Percentiles rank a stretch among this genome's conserved stretches.
These are phyloP conservation scores for Davidsoniella neocaledoniae DNA, from an alignment of 2,329 filamentous ascomycete genomes.

Conservation along the genomic window DNA sequence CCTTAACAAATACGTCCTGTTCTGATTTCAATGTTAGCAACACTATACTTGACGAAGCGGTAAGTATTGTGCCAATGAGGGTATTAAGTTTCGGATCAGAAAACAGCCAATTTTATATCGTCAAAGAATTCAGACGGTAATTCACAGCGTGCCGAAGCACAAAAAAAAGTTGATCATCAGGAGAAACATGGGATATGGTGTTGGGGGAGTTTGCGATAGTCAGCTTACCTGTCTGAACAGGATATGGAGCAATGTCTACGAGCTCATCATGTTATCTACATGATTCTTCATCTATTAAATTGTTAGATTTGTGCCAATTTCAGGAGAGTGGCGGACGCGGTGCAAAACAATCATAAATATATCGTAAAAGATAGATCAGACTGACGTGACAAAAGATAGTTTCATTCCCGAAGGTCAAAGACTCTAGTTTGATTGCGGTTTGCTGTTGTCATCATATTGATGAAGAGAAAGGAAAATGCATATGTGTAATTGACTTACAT, in stretches of 20 bases:
- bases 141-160: conserved; percentile 65
- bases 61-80: background rate
- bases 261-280: background rate
- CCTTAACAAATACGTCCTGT: conserved; percentile 11
- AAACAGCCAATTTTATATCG: conserved; percentile 69
- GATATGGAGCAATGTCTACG: conserved; percentile 7
- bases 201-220: background rate
- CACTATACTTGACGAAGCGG: conserved; percentile 1
- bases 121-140: conserved; percentile 83
- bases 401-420: conserved; percentile 84
- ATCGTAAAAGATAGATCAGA: conserved; percentile 42
- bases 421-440: conserved; percentile 97
- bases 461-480: conserved; percentile 12
- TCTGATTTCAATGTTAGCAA: conserved; percentile 20
- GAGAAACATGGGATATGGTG: conserved; percentile 4
- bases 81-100: conserved; percentile 38
- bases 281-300: background rate
- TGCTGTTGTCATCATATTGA: conserved; percentile 57
- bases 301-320: background rate
- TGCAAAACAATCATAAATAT: conserved; percentile 3
- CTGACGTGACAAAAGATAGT: conserved; percentile 79
- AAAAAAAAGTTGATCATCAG: conserved; percentile 41
- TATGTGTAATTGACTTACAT: conserved; percentile 18
- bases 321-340: background rate
- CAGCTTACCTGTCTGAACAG: conserved; percentile 10